Evolutionary conservation across 306 rosid genomes (phyloP).

Genomic region (Fragaria iinumae): DNA sequence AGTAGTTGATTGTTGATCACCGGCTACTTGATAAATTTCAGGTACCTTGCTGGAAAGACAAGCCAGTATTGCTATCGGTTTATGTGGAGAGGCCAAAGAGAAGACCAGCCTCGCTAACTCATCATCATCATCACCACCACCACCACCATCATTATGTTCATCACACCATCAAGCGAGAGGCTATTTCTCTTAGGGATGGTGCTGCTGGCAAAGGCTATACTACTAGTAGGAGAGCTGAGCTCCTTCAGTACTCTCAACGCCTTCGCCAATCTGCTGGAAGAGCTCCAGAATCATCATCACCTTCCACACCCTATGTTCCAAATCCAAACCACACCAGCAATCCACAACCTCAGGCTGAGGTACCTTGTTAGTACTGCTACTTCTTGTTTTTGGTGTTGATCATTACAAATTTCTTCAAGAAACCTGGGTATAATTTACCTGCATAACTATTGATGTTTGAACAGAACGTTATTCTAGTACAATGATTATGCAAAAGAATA

Average conservation of each 20-base stretch:
- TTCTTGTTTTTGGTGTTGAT: background rate
- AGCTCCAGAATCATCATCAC: constrained; percentile 24
- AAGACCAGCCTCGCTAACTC: constrained; percentile 19
- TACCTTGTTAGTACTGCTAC: constrained; percentile 11
- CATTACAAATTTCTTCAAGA: background rate
- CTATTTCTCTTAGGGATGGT: constrained; percentile 18
- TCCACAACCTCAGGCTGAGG: constrained; percentile 30
- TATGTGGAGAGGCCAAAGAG: constrained; percentile 58
- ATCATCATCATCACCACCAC: constrained; percentile 29
- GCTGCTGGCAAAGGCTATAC: constrained; percentile 31
- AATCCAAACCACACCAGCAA: constrained; percentile 20
- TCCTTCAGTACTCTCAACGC: constrained; percentile 61
- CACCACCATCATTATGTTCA: constrained; percentile 32
- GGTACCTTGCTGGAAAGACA: constrained; percentile 45
- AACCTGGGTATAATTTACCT: background rate
- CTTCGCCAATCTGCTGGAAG: constrained; percentile 49
- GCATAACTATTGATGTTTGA: too few relatives aligned
- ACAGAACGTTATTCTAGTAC: too few relatives aligned
- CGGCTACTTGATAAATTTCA: constrained; percentile 17
- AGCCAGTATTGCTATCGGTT: constrained; percentile 47
- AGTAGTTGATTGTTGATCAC: background rate
- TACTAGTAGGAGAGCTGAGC: constrained; percentile 57
- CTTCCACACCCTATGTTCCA: constrained; percentile 28
- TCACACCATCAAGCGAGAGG: constrained; percentile 33
- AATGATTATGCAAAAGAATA: background rate